phyloP scores from a whole-genome alignment of 805 yeast genomes.

The Suhomyces tanzawaensis region DNA sequence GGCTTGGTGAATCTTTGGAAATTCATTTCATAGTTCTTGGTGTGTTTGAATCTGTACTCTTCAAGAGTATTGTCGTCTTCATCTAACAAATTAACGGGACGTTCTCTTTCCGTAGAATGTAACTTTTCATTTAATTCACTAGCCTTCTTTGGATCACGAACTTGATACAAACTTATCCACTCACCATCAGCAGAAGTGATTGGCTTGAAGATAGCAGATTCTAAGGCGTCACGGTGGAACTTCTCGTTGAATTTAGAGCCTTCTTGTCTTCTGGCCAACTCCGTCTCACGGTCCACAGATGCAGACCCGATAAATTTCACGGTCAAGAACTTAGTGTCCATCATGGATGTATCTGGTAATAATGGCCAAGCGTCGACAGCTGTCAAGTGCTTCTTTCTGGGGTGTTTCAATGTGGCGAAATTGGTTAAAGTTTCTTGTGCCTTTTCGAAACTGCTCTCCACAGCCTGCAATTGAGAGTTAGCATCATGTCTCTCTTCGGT shows the following conservation, averaged over 20 bases:
- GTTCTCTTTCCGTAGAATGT: slow-evolving; percentile 43
- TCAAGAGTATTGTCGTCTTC: slow-evolving; percentile 43
- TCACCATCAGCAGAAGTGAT: slow-evolving; percentile 68
- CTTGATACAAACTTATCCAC: slow-evolving; percentile 62
- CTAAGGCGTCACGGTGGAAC: slow-evolving; percentile 38
- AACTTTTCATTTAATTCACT: slow-evolving; percentile 24
- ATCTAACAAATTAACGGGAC: slow-evolving; percentile 37
- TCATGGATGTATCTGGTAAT: slow-evolving; percentile 86
- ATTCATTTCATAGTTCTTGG: slow-evolving; percentile 79
- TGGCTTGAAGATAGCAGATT: slow-evolving; percentile 70
- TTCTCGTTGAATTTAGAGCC: slow-evolving; percentile 25
- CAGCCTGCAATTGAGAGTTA: slow-evolving; percentile 59
- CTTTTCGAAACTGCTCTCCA: slow-evolving; percentile 75
- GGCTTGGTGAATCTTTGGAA: slow-evolving; percentile 44
- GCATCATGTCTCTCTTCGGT: slow-evolving; percentile 45
- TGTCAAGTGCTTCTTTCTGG: slow-evolving; percentile 65
- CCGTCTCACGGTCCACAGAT: slow-evolving; percentile 40
- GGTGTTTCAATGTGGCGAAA: slow-evolving; percentile 59
- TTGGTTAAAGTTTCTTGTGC: slow-evolving; percentile 48
- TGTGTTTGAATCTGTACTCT: slow-evolving; percentile 56
- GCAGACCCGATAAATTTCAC: slow-evolving; percentile 64
- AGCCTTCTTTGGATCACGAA: slow-evolving; percentile 24
- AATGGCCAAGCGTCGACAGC: slow-evolving; percentile 80
- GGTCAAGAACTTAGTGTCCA: slow-evolving; percentile 72
- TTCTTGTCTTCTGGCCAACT: slow-evolving; percentile 27